Base-by-base conservation (phyloP, 352 stramenopile species). In the Phytopythium aichiense region DNA sequence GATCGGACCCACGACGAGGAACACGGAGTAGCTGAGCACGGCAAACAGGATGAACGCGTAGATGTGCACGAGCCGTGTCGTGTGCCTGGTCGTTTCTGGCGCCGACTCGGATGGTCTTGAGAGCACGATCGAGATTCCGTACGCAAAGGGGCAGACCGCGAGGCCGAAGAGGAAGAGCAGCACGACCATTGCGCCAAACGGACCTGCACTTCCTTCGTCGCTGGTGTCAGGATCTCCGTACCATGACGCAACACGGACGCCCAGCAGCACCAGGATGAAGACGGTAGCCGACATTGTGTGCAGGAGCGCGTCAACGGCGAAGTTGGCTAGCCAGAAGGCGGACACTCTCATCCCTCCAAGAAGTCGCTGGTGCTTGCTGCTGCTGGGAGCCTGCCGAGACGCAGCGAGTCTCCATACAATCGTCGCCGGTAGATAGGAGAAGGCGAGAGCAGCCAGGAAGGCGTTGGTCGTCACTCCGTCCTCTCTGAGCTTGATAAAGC, bases 271-370 rank as follows among this genome's bases (percentile, higher is more conserved):
- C 16, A 63, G 22, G 33, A 63, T 20, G 42, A 73, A 69, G 22
- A 77, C 60, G 1, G 66, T 64, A 2, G 64, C 64, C 12, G 81
- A 74, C 0, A 97, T 67, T 46, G 92, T 61, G 74, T 97, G 98
- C 42, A 92, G 88, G 4, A 89, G 42, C 40, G 96, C 69, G 59
- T 99, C 94, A 77, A 91, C 98, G 16, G 88, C 56, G 61, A 91
- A 98, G 43, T 96, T 98, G n/a, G 90, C 88, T 1, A 95, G 46
- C 97, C 97, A 99, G 69, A 98, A 99, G 3, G 91, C 79, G 0
- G 65, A 66, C n/a, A 98, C 73, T 23, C 78, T 80, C 13, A 96
- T 92, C 23, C 96, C 96, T 8, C 84, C 89, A 31, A 99, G 92
- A 69, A 74, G 88, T 64, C 96, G 86, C 63, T 95, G 82, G 80